Evolutionary conservation across 495 filamentous ascomycete species (phyloP).

Genomic region (Talaromyces nanjingensis): DNA sequence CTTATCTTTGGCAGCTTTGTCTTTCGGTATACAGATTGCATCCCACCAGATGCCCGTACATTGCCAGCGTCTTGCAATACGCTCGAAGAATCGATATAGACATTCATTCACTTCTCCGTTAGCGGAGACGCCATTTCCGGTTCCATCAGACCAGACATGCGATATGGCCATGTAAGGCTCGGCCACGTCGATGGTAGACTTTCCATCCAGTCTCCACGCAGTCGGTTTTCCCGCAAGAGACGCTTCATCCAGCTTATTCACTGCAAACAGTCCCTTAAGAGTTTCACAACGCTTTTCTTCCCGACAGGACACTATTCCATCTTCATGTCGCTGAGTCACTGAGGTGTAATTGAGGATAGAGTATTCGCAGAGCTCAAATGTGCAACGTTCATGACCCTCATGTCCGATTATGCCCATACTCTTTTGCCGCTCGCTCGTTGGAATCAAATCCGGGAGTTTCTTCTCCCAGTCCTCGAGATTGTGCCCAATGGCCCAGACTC

Average conservation of each 20-base stretch:
- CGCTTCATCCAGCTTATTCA: not conserved
- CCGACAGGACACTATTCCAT: not conserved
- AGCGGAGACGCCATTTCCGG: slow-evolving; percentile 14
- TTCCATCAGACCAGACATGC: slow-evolving; percentile 26
- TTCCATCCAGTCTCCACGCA: slow-evolving; percentile 42
- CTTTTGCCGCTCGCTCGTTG: not conserved
- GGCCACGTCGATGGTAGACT: slow-evolving; percentile 32
- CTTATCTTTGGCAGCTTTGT: slow-evolving; percentile 13
- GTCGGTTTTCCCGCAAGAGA: slow-evolving; percentile 28
- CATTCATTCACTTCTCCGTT: slow-evolving; percentile 19
- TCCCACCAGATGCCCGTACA: slow-evolving; percentile 27
- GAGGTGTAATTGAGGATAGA: slow-evolving; percentile 9
- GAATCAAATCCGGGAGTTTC: not conserved
- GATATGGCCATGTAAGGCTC: slow-evolving; percentile 23
- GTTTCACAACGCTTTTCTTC: not conserved
- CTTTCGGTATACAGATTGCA: slow-evolving; percentile 16
- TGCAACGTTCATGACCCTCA: slow-evolving; percentile 12
- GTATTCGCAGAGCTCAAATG: slow-evolving; percentile 18
- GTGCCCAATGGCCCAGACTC: slow-evolving; percentile 18
- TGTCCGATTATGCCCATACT: not conserved
- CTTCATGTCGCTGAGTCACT: slow-evolving; percentile 20
- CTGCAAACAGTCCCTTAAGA: not conserved
- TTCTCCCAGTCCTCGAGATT: slow-evolving; percentile 3
- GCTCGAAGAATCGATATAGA: slow-evolving; percentile 15
- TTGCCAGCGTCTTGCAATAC: slow-evolving; percentile 13